phyloP scores from a whole-genome alignment of 306 rosid species.

The Cucurbita maxima region DNA sequence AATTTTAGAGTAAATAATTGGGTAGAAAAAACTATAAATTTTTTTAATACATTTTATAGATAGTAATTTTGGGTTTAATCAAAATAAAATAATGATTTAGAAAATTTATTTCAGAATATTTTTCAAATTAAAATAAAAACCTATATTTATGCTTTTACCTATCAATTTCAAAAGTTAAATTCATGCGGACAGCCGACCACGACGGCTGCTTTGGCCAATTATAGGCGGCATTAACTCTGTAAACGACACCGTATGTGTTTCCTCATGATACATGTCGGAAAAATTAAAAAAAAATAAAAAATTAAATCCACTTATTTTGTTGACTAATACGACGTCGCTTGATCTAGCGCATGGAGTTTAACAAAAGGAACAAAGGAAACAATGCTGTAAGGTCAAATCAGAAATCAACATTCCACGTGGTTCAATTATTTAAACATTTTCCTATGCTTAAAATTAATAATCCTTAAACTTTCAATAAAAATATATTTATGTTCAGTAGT shows the following conservation, averaged over 20 bases:
- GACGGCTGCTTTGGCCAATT: background rate
- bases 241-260: background rate
- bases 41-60: too few relatives aligned
- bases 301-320: background rate
- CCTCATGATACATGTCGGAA: background rate
- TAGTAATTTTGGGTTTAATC: too few relatives aligned
- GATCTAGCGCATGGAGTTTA: background rate
- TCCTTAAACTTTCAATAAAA: too few relatives aligned
- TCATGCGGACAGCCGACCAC: background rate
- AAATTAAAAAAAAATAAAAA: background rate
- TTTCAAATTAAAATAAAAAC: background rate
- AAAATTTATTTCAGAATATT: background rate
- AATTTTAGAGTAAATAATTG: background rate
- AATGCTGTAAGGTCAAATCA: background rate
- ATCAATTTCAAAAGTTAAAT: background rate
- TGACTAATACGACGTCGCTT: background rate
- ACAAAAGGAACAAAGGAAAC: background rate
- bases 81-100: too few relatives aligned
- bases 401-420: background rate
- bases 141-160: background rate
- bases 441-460: too few relatives aligned
- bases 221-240: too few relatives aligned
- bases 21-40: too few relatives aligned
- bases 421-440: background rate
- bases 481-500: too few relatives aligned